Evolutionary conservation across 176 grass and related monocot species (phyloP).

Genomic region (Panicum miliaceum): DNA sequence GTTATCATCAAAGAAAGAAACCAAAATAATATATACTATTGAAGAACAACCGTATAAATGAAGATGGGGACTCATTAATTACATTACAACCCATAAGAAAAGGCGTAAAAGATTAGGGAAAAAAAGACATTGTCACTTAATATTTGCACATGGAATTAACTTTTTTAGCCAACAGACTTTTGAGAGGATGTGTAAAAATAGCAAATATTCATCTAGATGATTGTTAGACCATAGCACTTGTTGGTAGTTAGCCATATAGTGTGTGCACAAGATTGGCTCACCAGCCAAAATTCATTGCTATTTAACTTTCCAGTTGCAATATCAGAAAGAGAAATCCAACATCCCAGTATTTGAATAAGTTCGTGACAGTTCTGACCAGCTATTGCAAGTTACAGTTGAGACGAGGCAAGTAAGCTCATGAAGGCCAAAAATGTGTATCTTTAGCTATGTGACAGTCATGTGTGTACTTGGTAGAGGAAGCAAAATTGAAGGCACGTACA

Average conservation of each 20-base stretch:
- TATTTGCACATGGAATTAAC: background rate
- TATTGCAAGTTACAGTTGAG: constrained; percentile 6
- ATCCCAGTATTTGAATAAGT: constrained; percentile 3
- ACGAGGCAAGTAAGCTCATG: constrained; percentile 29
- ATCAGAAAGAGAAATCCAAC: constrained; percentile 26
- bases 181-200: constrained; percentile 36
- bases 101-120: constrained; percentile 15
- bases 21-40: background rate
- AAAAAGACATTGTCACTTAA: background rate
- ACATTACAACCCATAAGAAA: constrained; percentile 27
- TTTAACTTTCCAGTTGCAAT: constrained; percentile 7
- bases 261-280: constrained; percentile 13
- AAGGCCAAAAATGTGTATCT: constrained; percentile 28
- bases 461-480: background rate
- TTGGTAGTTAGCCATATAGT: background rate
- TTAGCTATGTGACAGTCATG: constrained; percentile 8
- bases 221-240: background rate
- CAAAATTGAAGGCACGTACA: constrained; percentile 23
- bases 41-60: constrained; percentile 20
- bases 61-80: constrained; percentile 19
- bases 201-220: constrained; percentile 21
- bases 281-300: constrained; percentile 3
- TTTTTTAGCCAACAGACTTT: constrained; percentile 1
- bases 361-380: constrained; percentile 13
- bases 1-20: constrained; percentile 27